A percentile compares a stretch with the other conserved stretches of the same genome.
These are phyloP conservation scores for Trichoderma atroviride DNA, from an alignment of 2,329 filamentous ascomycete species.

Conservation along the genomic window DNA sequence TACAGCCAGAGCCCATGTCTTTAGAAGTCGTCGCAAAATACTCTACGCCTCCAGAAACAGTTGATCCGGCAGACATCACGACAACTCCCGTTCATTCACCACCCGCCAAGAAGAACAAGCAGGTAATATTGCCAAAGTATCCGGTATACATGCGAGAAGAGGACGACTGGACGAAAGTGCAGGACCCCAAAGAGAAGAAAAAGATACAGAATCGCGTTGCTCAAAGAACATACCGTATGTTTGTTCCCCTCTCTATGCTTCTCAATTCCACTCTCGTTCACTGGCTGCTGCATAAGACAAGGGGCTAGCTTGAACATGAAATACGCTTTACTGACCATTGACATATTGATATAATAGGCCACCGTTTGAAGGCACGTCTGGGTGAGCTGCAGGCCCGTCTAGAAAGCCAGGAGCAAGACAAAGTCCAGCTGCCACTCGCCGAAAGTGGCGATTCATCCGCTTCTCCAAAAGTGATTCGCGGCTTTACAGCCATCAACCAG, in stretches of 20 bases:
- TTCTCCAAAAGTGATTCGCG: background rate
- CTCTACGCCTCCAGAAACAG: slow-evolving; percentile 7
- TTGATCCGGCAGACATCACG: slow-evolving; percentile 13
- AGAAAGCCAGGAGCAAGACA: slow-evolving; percentile 34
- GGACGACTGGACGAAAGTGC: slow-evolving; percentile 38
- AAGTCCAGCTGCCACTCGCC: slow-evolving; percentile 19
- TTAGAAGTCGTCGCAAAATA: background rate
- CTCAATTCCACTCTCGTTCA: background rate
- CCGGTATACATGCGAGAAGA: slow-evolving; percentile 31
- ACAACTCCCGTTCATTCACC: slow-evolving; percentile 5
- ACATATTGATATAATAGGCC: slow-evolving; percentile 29
- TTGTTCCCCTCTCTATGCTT: background rate
- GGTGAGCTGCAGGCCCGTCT: slow-evolving; percentile 38
- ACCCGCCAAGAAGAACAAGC: slow-evolving; percentile 24
- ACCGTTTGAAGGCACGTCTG: slow-evolving; percentile 39
- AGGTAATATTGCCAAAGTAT: slow-evolving; percentile 4
- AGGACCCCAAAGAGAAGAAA: slow-evolving; percentile 39
- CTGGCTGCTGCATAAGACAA: background rate
- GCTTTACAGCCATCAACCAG: slow-evolving; percentile 17
- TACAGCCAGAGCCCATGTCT: background rate
- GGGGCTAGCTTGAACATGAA: background rate
- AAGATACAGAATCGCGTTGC: slow-evolving; percentile 39
- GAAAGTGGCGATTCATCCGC: slow-evolving; percentile 8
- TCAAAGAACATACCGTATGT: slow-evolving; percentile 40
- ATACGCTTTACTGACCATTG: background rate